These are phyloP conservation scores for Pythium diclinum DNA, from an alignment of 352 stramenopile species.

Conservation along the genomic window DNA sequence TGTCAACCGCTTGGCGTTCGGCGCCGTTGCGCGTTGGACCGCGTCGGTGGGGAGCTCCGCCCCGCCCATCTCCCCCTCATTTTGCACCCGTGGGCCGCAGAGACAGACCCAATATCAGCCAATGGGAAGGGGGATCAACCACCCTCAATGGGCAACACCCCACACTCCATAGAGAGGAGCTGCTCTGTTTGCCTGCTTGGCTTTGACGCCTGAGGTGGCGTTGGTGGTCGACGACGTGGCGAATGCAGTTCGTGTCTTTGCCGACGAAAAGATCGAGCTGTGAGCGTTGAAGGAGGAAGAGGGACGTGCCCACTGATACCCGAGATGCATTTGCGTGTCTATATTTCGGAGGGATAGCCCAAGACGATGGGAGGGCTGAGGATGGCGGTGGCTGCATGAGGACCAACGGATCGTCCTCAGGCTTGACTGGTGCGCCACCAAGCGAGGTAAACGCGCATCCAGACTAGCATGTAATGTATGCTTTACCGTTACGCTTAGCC, in stretches of 20 bases:
- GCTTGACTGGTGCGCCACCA: no score
- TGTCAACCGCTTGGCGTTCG: conserved; percentile 1
- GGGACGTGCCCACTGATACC: no score
- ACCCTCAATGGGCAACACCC: conserved; percentile 13
- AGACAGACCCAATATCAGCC: conserved; percentile 5
- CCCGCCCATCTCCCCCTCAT: conserved; percentile 10
- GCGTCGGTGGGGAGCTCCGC: not conserved
- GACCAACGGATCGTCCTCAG: no score
- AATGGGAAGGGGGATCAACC: conserved; percentile 6
- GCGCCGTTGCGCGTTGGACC: not conserved
- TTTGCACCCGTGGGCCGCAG: conserved; percentile 1
- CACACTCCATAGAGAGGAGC: not conserved
- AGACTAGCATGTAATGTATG: no score
- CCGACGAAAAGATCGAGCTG: conserved; percentile 5
- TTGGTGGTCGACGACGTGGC: conserved; percentile 9
- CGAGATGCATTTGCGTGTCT: conserved; percentile 14
- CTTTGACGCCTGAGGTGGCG: conserved; percentile 6
- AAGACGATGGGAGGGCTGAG: not conserved
- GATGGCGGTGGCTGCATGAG: no score
- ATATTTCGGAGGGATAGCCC: conserved; percentile 1
- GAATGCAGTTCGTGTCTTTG: conserved; percentile 19
- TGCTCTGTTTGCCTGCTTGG: not conserved
- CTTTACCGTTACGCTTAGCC: no score
- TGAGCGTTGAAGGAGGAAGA: no score
- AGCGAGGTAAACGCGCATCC: no score